Evolutionary conservation across 2,329 filamentous ascomycete species (phyloP).

Genomic region (Bipolaris zeicola): DNA sequence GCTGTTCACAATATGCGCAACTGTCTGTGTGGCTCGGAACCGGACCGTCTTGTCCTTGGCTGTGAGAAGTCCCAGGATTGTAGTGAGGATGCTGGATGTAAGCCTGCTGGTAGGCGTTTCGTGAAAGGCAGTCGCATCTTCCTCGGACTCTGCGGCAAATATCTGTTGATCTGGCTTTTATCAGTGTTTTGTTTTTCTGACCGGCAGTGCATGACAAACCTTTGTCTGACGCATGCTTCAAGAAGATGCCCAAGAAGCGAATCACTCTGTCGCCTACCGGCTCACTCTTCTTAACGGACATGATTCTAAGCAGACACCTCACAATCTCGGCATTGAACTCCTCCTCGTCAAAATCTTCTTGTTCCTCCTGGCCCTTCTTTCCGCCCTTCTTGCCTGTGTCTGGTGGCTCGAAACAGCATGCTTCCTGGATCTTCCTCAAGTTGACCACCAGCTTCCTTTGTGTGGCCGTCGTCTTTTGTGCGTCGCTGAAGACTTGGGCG

Average conservation of each 20-base stretch:
- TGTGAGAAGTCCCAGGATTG: conserved; percentile 74
- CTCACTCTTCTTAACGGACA: conserved; percentile 92
- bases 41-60: conserved; percentile 93
- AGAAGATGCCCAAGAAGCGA: conserved; percentile 84
- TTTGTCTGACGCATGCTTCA: conserved; percentile 70
- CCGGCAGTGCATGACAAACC: conserved; percentile 44
- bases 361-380: conserved; percentile 49
- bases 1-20: conserved; percentile 90
- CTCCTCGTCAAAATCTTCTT: conserved; percentile 75
- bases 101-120: conserved; percentile 86
- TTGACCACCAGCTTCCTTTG: conserved; percentile 89
- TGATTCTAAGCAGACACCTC: conserved; percentile 78
- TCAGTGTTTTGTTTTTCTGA: conserved; percentile 13
- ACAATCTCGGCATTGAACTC: conserved; percentile 88
- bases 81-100: conserved; percentile 73
- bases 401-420: conserved; percentile 67
- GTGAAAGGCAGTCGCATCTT: conserved; percentile 71
- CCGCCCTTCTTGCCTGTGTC: conserved; percentile 54
- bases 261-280: conserved; percentile 83
- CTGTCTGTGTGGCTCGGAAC: conserved; percentile 86
- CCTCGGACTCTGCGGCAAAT: conserved; percentile 57
- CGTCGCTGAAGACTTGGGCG: conserved; percentile 62
- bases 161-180: conserved; percentile 36
- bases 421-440: conserved; percentile 87
- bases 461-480: conserved; percentile 85